Percentiles rank a stretch among this genome's conserved stretches.
These are phyloP conservation scores for Chlamydomonas sp. DNA, from an alignment of 139 green algal genomes.

Conservation along the genomic window DNA sequence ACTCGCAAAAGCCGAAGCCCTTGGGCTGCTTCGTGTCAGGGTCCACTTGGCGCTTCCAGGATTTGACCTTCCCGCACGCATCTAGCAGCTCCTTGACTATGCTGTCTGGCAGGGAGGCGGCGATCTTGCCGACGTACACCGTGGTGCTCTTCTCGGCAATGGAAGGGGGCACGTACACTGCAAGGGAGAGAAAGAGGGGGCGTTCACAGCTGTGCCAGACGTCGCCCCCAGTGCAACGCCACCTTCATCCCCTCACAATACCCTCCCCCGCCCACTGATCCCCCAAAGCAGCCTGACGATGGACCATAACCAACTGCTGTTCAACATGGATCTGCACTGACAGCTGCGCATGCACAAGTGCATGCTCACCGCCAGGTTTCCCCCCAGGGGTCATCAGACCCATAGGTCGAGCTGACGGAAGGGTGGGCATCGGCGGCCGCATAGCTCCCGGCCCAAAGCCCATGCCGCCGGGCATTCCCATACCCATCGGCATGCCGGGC, in stretches of 20 bases:
- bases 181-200: not conserved
- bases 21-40: constrained; percentile 80
- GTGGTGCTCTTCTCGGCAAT: constrained; percentile 71
- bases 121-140: constrained; percentile 91
- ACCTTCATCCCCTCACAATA: too few relatives aligned
- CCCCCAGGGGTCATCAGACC: not conserved
- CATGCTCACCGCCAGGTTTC: not conserved
- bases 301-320: too few relatives aligned
- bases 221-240: too few relatives aligned
- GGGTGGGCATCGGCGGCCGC: not conserved
- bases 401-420: not conserved
- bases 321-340: too few relatives aligned
- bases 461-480: not conserved
- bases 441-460: not conserved
- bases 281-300: too few relatives aligned
- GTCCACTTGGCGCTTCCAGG: constrained; percentile 90
- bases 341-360: not conserved
- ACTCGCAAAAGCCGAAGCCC: constrained; percentile 95
- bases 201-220: not conserved
- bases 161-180: constrained; percentile 31
- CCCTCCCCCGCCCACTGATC: too few relatives aligned
- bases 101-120: constrained; percentile 73
- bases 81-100: constrained; percentile 80
- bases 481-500: constrained; percentile 2
- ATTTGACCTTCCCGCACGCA: constrained; percentile 82